A percentile compares a stretch with the other conserved stretches of the same genome.
phyloP scores from a whole-genome alignment of 2,329 filamentous ascomycete species.

The Exophiala dermatitidis region DNA sequence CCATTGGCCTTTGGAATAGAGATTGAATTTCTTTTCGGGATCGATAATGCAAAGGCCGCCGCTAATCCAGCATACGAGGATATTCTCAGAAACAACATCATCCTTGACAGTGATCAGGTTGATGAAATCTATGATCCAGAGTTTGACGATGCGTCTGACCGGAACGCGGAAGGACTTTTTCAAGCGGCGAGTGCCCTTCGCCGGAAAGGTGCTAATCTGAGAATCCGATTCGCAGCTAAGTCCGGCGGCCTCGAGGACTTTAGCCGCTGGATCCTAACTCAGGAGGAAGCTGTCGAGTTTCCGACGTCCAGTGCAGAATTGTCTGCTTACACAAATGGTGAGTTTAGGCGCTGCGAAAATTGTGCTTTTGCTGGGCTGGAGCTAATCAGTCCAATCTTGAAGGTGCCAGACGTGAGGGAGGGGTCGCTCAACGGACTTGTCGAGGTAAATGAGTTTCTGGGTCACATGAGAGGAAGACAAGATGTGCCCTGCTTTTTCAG shows the following conservation, averaged over 20 bases:
- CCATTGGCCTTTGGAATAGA: slow-evolving; percentile 15
- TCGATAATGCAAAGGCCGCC: neutral
- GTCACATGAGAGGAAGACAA: neutral
- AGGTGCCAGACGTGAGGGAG: neutral
- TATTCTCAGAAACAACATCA: neutral
- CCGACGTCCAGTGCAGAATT: neutral
- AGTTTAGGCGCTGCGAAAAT: neutral
- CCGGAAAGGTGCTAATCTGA: neutral
- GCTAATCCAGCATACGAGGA: neutral
- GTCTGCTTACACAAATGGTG: neutral
- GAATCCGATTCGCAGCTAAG: neutral
- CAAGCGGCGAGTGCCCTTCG: slow-evolving; percentile 8
- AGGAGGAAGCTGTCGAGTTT: neutral
- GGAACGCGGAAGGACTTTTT: neutral
- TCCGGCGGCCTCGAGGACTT: neutral
- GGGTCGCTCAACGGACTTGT: neutral
- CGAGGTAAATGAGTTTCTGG: slow-evolving; percentile 1
- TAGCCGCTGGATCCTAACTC: slow-evolving; percentile 4
- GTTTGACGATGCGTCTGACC: neutral
- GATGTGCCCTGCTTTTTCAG: slow-evolving; percentile 3
- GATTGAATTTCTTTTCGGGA: slow-evolving; percentile 15
- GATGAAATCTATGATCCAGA: neutral
- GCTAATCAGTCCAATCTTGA: slow-evolving; percentile 11
- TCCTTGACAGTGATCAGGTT: neutral
- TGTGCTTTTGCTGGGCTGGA: slow-evolving; percentile 1